Evolutionary conservation across 345 rosid genomes (phyloP).

Genomic region (Populus tremula): DNA sequence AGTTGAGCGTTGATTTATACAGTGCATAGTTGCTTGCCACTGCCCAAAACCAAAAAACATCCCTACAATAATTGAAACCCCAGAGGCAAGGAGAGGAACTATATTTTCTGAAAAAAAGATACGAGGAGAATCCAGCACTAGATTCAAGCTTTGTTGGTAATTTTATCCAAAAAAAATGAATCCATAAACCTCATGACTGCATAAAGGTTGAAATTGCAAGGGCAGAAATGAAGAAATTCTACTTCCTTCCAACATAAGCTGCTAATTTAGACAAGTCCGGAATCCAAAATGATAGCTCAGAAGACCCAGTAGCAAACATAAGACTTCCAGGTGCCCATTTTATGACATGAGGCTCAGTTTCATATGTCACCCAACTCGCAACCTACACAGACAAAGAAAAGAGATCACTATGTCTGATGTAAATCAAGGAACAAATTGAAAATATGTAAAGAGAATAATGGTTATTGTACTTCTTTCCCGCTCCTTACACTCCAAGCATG

Average conservation of each 20-base stretch:
- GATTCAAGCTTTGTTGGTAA: too few relatives aligned
- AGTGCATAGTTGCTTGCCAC: background rate
- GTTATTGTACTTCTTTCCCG: conserved; percentile 71
- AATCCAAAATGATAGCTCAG: conserved; percentile 79
- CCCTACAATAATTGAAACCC: too few relatives aligned
- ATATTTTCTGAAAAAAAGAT: background rate
- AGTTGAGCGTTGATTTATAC: background rate
- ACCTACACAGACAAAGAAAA: conserved; percentile 39
- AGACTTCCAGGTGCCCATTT: conserved; percentile 97
- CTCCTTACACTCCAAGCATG: conserved; percentile 90
- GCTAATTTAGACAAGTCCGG: conserved; percentile 87
- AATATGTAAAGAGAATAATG: background rate
- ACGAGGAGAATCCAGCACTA: background rate
- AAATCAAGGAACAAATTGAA: background rate
- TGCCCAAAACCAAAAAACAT: too few relatives aligned
- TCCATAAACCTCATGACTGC: background rate
- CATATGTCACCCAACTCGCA: conserved; percentile 78
- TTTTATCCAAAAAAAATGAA: too few relatives aligned
- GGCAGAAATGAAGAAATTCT: background rate
- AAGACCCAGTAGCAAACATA: conserved; percentile 85
- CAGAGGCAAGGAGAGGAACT: background rate
- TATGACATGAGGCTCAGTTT: conserved; percentile 68
- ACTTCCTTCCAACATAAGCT: conserved; percentile 78
- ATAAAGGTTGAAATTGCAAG: background rate
- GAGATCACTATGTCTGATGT: background rate